Evolutionary conservation across 2,329 filamentous ascomycete species (phyloP), one percentile per base, ranked within the genome.

Genomic region (Rhinocladiella similis): DNA sequence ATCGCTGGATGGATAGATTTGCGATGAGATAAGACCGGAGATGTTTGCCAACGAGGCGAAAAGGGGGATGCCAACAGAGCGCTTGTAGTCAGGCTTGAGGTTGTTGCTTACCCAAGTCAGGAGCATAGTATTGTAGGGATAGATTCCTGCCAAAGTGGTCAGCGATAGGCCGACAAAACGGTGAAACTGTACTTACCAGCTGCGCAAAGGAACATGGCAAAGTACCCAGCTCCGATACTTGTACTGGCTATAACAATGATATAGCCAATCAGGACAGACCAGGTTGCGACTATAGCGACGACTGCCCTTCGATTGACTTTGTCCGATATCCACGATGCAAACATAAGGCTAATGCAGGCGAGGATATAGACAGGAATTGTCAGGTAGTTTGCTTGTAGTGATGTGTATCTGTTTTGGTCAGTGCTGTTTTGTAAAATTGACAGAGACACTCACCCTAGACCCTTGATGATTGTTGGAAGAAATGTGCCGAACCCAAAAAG

Each of bases 301-400:
- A 66, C 51, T 10, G 66, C 69, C 3, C 72, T 67, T 35, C 61
- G 63, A 19, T 65, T 60, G 9, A 67, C 29, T 9, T 63, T 66
- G 57, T 73, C 72, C 1, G 72, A 73, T 19, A 62, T 14, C 14
- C 16, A 52, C 7, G 63, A 63, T 4, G 63, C 54, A 20, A 62
- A 48, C 5, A 61, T 61, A 9, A 71, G 64, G 29, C 61, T 57
- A 13, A 71, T 62, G 6, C 64, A 63, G 10, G 63, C 71, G 13
- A 70, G 29, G 14, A 69, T 43, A 43, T 72, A 73, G 0, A 73
- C 68, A 1, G 72, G 72, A 29, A 73, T 72, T 29, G 70, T 72
- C 45, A 73, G 56, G 50, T 72, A 71, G 33, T 72, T 70, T 19
- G 63, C 67, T 35, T 66, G 50, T 6, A 69, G 51, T 3, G 64